A percentile compares a stretch with the other conserved stretches of the same genome.
phyloP scores from a whole-genome alignment of 768 basidiomycete species.

The Russula emetica region DNA sequence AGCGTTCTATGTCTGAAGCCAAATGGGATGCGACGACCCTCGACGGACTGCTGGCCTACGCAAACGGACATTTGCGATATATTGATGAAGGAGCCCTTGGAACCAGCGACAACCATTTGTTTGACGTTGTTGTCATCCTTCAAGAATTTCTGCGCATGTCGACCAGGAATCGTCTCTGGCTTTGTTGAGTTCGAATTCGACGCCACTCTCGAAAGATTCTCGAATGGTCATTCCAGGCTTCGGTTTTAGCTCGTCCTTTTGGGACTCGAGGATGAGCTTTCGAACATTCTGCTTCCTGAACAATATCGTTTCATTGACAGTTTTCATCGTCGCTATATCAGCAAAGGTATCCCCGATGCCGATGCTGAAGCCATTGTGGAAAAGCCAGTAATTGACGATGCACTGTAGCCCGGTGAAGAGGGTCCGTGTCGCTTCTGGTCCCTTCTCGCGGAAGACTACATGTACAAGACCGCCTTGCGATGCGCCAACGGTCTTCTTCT shows the following conservation, averaged over 20 bases:
- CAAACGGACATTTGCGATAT: constrained; percentile 99
- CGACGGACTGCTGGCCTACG: constrained; percentile 97
- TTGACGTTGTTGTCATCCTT: constrained; percentile 99
- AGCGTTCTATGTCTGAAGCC: constrained; percentile 96
- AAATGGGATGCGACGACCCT: constrained; percentile 97
- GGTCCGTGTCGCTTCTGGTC: constrained; percentile 82
- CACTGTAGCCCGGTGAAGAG: constrained; percentile 92
- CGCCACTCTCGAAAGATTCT: constrained; percentile 93
- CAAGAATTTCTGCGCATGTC: constrained; percentile 93
- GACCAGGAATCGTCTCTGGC: constrained; percentile 95
- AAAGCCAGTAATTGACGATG: constrained; percentile 97
- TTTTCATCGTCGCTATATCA: constrained; percentile 80
- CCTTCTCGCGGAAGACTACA: constrained; percentile 96
- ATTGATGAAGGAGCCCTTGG: constrained; percentile 99
- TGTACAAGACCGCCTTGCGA: constrained; percentile 93
- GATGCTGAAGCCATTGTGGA: constrained; percentile 98
- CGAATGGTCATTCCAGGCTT: constrained; percentile 98
- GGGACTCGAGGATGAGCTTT: constrained; percentile 74
- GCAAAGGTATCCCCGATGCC: constrained; percentile 99
- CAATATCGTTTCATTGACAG: constrained; percentile 78
- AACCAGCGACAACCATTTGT: constrained; percentile 99
- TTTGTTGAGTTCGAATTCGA: constrained; percentile 86
- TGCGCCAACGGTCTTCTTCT: constrained; percentile 99
- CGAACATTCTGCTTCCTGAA: constrained; percentile 78
- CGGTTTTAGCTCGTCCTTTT: constrained; percentile 81